Percentiles rank a stretch among this genome's conserved stretches.
Evolutionary conservation across 1,284 basidiomycete genomes (phyloP).

Genomic region (Apiotrichum mycotoxinovorans): DNA sequence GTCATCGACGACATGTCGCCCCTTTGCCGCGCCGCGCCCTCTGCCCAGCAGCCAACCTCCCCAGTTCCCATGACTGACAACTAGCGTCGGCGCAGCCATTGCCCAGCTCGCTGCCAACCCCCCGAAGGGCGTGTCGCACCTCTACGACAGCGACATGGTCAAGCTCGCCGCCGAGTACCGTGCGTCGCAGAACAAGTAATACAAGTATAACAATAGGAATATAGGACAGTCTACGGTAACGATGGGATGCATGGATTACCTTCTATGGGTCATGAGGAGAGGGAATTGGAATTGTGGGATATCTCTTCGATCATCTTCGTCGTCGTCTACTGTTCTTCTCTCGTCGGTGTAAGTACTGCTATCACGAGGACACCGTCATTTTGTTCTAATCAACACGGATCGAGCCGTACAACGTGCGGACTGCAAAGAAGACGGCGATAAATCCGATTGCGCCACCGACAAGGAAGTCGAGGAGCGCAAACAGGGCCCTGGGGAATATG

Average conservation of each 20-base stretch:
- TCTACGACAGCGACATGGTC: slow-evolving; percentile 31
- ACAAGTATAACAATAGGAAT: background rate
- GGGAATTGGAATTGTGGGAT: no score
- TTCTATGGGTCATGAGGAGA: background rate
- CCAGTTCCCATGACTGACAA: background rate
- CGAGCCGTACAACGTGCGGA: slow-evolving; percentile 72
- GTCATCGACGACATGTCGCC: no score
- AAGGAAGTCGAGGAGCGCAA: slow-evolving; percentile 80
- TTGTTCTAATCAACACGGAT: slow-evolving; percentile 51
- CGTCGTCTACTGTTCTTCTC: background rate
- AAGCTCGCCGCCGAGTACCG: slow-evolving; percentile 29
- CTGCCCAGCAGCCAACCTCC: no score
- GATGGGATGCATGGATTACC: background rate
- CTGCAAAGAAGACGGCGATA: slow-evolving; percentile 79
- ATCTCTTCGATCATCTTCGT: background rate
- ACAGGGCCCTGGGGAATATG: slow-evolving; percentile 54
- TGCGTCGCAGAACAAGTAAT: slow-evolving; percentile 5
- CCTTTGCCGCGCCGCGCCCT: no score
- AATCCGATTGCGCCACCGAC: slow-evolving; percentile 84
- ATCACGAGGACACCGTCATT: no score
- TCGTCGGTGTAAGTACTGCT: background rate
- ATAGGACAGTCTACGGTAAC: background rate
- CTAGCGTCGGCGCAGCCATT: slow-evolving; percentile 39
- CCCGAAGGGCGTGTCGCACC: slow-evolving; percentile 20
- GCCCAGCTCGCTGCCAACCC: slow-evolving; percentile 39